phyloP scores from a whole-genome alignment of 371 early-diverging fungal species.

The Coemansia sp. region DNA sequence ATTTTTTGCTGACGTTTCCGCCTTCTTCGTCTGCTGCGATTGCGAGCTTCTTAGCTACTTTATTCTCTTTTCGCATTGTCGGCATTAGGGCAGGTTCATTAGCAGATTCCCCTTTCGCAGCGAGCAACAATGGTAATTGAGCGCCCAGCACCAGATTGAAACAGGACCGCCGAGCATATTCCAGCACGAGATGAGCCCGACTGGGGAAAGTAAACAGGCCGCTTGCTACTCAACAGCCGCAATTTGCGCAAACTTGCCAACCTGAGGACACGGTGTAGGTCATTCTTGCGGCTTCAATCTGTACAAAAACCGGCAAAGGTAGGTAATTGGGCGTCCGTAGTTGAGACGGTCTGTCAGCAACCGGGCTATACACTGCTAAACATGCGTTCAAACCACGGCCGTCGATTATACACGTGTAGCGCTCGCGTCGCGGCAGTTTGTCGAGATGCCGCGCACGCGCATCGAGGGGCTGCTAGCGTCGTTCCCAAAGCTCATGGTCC shows the following conservation, averaged over 20 bases:
- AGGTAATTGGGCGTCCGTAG: slow-evolving; percentile 8
- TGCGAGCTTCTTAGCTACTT: too few species aligned
- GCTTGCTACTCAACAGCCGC: too few species aligned
- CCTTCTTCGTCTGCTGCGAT: too few species aligned
- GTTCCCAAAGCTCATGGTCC: slow-evolving; percentile 91
- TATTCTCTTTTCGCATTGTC: not conserved
- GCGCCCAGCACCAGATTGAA: not conserved
- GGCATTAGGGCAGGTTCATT: too few species aligned
- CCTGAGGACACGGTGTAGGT: slow-evolving; percentile 53
- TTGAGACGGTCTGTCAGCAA: too few species aligned
- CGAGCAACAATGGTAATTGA: not conserved
- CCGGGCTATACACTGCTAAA: not conserved
- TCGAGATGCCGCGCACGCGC: slow-evolving; percentile 94
- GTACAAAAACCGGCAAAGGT: slow-evolving; percentile 95
- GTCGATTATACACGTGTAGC: slow-evolving; percentile 55
- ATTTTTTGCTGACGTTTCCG: too few species aligned
- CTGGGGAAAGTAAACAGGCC: too few species aligned
- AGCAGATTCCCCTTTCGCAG: not conserved
- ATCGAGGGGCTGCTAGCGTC: slow-evolving; percentile 95
- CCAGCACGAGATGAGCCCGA: not conserved
- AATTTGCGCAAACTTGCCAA: too few species aligned
- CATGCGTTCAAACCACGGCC: not conserved
- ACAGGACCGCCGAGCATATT: not conserved
- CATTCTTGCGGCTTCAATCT: slow-evolving; percentile 86
- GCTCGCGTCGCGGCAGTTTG: slow-evolving; percentile 93